Evolutionary conservation across 352 stramenopile genomes (phyloP).

Genomic region (Globisporangium parvum): DNA sequence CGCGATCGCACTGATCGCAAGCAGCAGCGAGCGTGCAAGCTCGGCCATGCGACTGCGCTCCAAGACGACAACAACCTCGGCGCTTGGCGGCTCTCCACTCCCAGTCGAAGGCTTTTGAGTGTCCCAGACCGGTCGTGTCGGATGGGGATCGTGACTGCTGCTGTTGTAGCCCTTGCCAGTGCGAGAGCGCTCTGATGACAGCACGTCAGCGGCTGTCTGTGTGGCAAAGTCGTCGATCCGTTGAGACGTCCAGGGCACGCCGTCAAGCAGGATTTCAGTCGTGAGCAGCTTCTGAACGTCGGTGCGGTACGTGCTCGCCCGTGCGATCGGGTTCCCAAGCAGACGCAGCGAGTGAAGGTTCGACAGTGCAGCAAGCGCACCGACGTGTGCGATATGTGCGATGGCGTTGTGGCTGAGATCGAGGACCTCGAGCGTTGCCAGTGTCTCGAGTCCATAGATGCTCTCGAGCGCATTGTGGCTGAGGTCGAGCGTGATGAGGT

Average conservation of each 20-base stretch:
- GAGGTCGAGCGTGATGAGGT: slow-evolving; percentile 14
- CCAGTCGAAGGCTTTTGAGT: neutral
- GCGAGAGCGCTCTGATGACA: neutral
- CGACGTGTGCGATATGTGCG: slow-evolving; percentile 10
- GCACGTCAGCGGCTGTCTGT: neutral
- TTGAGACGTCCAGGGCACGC: slow-evolving; percentile 6
- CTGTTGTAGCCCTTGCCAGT: neutral
- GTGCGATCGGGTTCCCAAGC: slow-evolving; percentile 13
- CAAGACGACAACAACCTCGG: neutral
- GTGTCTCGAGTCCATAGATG: slow-evolving; percentile 15
- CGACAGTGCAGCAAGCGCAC: slow-evolving; percentile 13
- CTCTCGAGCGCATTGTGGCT: slow-evolving; percentile 13
- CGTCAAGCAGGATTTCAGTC: slow-evolving; percentile 16
- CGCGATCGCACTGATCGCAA: slow-evolving; percentile 8
- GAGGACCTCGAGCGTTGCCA: slow-evolving; percentile 15
- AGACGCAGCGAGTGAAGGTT: slow-evolving; percentile 14
- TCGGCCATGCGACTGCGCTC: neutral
- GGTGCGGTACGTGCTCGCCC: slow-evolving; percentile 8
- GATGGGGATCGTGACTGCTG: neutral
- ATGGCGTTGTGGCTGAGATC: slow-evolving; percentile 19
- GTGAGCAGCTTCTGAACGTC: slow-evolving; percentile 15
- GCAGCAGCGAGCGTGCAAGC: slow-evolving; percentile 6
- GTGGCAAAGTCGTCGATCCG: slow-evolving; percentile 9
- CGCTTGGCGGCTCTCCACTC: neutral
- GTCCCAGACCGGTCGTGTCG: too few relatives aligned